These are phyloP conservation scores for Salix suchowensis DNA, from an alignment of 345 rosid species.

Conservation along the genomic window DNA sequence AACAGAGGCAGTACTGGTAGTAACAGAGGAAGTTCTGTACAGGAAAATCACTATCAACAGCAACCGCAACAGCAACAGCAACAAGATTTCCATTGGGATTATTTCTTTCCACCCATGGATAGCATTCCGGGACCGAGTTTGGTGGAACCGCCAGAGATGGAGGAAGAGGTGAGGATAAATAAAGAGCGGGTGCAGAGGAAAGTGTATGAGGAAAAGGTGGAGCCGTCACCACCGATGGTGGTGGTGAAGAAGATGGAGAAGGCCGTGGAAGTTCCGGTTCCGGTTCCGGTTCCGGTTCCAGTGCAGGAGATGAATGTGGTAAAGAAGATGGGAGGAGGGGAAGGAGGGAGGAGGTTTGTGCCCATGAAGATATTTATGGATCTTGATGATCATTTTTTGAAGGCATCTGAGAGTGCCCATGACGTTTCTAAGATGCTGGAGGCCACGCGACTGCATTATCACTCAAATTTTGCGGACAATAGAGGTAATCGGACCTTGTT, in stretches of 20 bases:
- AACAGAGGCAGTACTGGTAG: constrained; percentile 34
- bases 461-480: constrained; percentile 97
- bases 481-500: constrained; percentile 41
- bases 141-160: constrained; percentile 38
- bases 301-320: constrained; percentile 16
- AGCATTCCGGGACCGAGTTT: constrained; percentile 57
- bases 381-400: constrained; percentile 84
- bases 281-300: constrained; percentile 14
- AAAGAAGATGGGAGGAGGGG: constrained; percentile 40
- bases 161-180: constrained; percentile 29
- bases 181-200: constrained; percentile 13
- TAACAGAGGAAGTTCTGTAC: neutral
- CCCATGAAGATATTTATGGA: constrained; percentile 52
- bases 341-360: constrained; percentile 12
- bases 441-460: constrained; percentile 91
- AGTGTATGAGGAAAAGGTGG: constrained; percentile 14
- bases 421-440: constrained; percentile 93
- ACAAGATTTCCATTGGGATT: constrained; percentile 34
- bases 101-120: constrained; percentile 43
- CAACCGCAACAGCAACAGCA: constrained; percentile 15
- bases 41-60: constrained; percentile 2
- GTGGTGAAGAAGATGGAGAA: constrained; percentile 16
- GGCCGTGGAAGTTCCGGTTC: constrained; percentile 18
- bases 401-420: constrained; percentile 86
- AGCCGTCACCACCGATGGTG: neutral